Base-by-base conservation (phyloP, 441 rosid species). In the Caryocar brasiliense region DNA sequence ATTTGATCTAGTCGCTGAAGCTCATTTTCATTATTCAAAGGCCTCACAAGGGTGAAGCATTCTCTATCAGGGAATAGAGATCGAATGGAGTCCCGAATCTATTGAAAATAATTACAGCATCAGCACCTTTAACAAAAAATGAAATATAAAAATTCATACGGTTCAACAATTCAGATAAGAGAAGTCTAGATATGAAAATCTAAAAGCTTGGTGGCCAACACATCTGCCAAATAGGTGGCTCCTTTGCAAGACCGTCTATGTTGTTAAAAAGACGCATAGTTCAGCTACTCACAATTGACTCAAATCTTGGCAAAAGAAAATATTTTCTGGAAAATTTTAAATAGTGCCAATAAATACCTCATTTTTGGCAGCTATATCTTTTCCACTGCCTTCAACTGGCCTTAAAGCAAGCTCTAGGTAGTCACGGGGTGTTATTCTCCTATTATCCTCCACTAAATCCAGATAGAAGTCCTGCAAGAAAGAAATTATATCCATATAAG, bases 1-100 rank as follows among this genome's bases (percentile, higher is more conserved):
- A 92, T 80, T 66, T 85, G 99, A 76, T 88, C 97, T 45, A 92
- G 79, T 44, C 79, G 75, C 58, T 78, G 94, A 46, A 91, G 98
- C 40, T 87, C 94, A 56, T 65, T 72, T 73, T 91, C 96, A 65
- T 75, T 65, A 66, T 77, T 83, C 71, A 87, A 63, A 62, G 98
- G 98, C 76, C 98, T 76, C 57, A 81, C 94, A 26, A 91, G 95
- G 43, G 96, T 39, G 51, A 78, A 85, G 66, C 98, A 91, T 60
- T 91, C 98, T 68, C 96, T 77, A 65, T 92, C 98, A 0, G 98
- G 98, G 54, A 91, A 91, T 25, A 87, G 72, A 35, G 92, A 91
- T 69, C 91, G 86, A 53, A 91, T 81, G 18, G 95, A 83, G 58
- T 88, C 95, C 32, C 94, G 78, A 41, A 85, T 88, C 97, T 92